Percentiles rank a stretch among this genome's conserved stretches.
These are phyloP conservation scores for Penicillium sp. DNA, from an alignment of 2,329 filamentous ascomycete genomes.

Conservation along the genomic window DNA sequence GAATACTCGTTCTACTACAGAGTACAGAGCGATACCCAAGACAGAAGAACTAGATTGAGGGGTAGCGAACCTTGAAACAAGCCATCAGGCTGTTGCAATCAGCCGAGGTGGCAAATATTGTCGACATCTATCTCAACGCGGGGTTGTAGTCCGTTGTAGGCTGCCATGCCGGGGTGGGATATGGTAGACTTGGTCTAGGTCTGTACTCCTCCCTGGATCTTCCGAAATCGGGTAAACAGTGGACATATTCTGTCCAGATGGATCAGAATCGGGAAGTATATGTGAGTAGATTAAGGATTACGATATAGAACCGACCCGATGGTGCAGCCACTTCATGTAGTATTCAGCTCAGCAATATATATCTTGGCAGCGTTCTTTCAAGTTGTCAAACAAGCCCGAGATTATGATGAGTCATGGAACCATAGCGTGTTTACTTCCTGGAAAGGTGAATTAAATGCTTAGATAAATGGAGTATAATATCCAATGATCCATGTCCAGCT, in stretches of 20 bases:
- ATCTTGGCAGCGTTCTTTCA: neutral
- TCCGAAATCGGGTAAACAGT: neutral
- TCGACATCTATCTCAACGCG: neutral
- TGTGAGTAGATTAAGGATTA: neutral
- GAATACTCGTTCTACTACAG: neutral
- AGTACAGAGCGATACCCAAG: neutral
- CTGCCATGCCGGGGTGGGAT: neutral
- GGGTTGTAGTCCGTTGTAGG: neutral
- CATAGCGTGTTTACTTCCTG: neutral
- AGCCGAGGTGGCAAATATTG: neutral
- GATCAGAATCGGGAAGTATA: neutral
- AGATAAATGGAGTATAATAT: neutral
- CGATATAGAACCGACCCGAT: neutral
- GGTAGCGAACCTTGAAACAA: neutral
- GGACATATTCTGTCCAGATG: too few species aligned
- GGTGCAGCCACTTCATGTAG: neutral
- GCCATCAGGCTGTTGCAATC: neutral
- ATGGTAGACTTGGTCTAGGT: neutral
- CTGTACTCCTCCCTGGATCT: neutral
- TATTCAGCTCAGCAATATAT: neutral
- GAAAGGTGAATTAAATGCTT: conserved; percentile 2
- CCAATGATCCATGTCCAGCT: conserved; percentile 10
- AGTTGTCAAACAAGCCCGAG: neutral
- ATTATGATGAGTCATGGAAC: neutral
- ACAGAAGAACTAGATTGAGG: neutral